These are phyloP conservation scores for Kluyveromyces lactis DNA, from an alignment of 805 yeast genomes.

Conservation along the genomic window DNA sequence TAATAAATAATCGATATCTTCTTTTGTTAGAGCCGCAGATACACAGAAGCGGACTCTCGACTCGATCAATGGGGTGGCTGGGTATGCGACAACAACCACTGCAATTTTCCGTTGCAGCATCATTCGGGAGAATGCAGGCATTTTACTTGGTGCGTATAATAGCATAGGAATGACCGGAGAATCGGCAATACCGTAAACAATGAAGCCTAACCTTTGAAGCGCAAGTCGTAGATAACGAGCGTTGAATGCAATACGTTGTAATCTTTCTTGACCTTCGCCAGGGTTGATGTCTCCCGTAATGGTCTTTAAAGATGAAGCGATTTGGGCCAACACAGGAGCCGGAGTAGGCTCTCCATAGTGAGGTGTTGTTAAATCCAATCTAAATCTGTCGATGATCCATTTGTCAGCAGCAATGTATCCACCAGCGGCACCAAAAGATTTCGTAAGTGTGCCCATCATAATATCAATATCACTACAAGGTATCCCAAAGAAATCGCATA, in stretches of 20 bases:
- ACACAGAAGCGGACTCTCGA: constrained; percentile 92
- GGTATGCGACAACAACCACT: constrained; percentile 94
- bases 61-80: constrained; percentile 88
- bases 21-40: constrained; percentile 85
- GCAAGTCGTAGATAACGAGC: constrained; percentile 90
- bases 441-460: constrained; percentile 95
- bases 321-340: constrained; percentile 89
- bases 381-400: constrained; percentile 61
- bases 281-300: constrained; percentile 79
- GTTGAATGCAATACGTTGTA: constrained; percentile 91
- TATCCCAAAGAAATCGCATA: constrained; percentile 85
- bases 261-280: constrained; percentile 87
- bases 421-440: constrained; percentile 98
- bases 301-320: constrained; percentile 67
- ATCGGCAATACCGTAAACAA: constrained; percentile 91
- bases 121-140: constrained; percentile 86
- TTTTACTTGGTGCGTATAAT: constrained; percentile 82
- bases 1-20: constrained; percentile 78
- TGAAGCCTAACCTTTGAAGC: constrained; percentile 84
- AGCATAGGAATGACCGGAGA: constrained; percentile 91
- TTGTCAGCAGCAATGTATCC: constrained; percentile 85
- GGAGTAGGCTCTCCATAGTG: constrained; percentile 78
- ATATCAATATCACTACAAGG: constrained; percentile 72
- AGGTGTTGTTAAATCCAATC: constrained; percentile 64
- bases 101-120: constrained; percentile 77